A percentile compares a stretch with the other conserved stretches of the same genome.
These are phyloP conservation scores for Begonia fuchsioides DNA, from an alignment of 306 rosid genomes.

Conservation along the genomic window DNA sequence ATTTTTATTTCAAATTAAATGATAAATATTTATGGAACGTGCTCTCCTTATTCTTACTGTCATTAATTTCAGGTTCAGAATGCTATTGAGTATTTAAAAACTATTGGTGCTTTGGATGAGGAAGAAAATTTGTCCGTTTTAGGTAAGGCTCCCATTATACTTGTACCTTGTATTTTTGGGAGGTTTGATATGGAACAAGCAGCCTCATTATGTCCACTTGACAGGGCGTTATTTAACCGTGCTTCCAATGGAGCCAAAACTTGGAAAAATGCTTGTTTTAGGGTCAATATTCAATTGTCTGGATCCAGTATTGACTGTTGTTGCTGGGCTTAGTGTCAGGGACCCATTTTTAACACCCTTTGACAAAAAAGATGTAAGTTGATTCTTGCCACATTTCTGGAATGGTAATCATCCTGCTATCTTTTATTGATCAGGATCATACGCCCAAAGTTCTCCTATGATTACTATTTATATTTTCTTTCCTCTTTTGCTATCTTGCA, in stretches of 20 bases:
- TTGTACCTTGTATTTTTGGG: conserved; percentile 10
- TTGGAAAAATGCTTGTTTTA: conserved; percentile 84
- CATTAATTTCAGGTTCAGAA: conserved; percentile 63
- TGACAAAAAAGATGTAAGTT: conserved; percentile 86
- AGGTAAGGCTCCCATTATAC: conserved; percentile 32
- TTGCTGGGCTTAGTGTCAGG: conserved; percentile 89
- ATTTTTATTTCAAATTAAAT: conserved; percentile 7
- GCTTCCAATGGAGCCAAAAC: conserved; percentile 98
- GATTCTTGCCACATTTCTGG: not conserved
- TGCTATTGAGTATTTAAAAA: conserved; percentile 75
- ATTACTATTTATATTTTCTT: not conserved
- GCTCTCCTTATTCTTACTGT: conserved; percentile 1
- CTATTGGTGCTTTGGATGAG: conserved; percentile 83
- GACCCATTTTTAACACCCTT: conserved; percentile 83
- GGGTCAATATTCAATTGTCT: conserved; percentile 81
- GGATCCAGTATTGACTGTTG: conserved; percentile 84
- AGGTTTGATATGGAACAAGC: conserved; percentile 4
- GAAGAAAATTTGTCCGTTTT: conserved; percentile 65
- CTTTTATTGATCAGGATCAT: not conserved
- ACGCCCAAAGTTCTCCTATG: not conserved
- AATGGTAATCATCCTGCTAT: not conserved
- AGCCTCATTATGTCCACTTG: conserved; percentile 16
- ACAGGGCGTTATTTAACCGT: conserved; percentile 63
- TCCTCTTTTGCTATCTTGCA: not conserved
- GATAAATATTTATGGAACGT: conserved; percentile 1